A percentile compares a stretch with the other conserved stretches of the same genome.
These are phyloP conservation scores for Solanum rostratum DNA, from an alignment of 257 asterid species.

Conservation along the genomic window DNA sequence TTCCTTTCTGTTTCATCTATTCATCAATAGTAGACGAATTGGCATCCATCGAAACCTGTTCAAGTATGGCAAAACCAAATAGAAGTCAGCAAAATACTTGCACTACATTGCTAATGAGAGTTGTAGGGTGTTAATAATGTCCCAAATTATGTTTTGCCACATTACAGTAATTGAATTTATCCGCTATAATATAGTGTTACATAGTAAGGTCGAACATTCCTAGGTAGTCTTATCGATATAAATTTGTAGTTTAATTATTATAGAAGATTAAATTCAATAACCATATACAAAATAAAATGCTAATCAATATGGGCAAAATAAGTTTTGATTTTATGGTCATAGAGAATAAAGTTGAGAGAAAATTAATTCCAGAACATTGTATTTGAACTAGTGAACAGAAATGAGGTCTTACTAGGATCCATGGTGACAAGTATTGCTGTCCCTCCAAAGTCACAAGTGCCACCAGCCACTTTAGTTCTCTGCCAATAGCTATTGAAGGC, in stretches of 20 bases:
- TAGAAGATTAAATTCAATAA: neutral
- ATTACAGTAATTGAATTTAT: neutral
- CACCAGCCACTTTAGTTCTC: slow-evolving; percentile 61
- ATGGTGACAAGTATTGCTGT: slow-evolving; percentile 78
- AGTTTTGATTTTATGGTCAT: neutral
- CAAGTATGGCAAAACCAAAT: neutral
- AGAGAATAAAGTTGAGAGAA: neutral
- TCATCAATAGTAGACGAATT: slow-evolving; percentile 38
- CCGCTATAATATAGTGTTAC: no score
- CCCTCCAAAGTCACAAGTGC: slow-evolving; percentile 88
- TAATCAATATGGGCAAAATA: neutral
- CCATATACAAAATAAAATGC: neutral
- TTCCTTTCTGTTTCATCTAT: neutral
- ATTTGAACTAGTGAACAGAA: neutral
- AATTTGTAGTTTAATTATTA: no score
- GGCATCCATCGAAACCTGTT: slow-evolving; percentile 79
- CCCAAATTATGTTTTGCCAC: neutral
- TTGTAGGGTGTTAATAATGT: neutral
- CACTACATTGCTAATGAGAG: neutral
- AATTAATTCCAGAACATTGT: neutral
- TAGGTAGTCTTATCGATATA: no score
- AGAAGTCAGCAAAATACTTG: neutral
- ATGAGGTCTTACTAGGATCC: slow-evolving; percentile 64
- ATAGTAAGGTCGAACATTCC: no score
- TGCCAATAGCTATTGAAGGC: slow-evolving; percentile 96